Evolutionary conservation across 805 yeast species (phyloP).

Genomic region (Wickerhamiella sorbophila): DNA sequence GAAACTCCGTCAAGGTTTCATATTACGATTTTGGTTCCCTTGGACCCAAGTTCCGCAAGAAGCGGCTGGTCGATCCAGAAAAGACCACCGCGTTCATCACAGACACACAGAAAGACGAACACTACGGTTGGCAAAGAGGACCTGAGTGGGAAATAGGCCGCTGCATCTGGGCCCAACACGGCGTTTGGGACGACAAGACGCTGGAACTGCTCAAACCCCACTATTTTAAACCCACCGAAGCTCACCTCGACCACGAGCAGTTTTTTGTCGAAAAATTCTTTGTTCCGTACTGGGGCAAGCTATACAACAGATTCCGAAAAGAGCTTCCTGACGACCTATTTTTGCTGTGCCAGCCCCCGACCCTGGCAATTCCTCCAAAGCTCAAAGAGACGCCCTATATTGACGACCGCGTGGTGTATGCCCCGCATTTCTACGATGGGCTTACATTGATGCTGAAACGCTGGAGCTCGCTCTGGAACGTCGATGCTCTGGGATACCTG

Average conservation of each 20-base stretch:
- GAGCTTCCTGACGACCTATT: slow-evolving; percentile 31
- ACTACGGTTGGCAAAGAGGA: slow-evolving; percentile 56
- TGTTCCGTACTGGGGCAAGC: slow-evolving; percentile 40
- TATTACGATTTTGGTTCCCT: slow-evolving; percentile 51
- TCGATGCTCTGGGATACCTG: slow-evolving; percentile 74
- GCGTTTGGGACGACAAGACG: slow-evolving; percentile 42
- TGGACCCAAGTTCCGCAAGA: slow-evolving; percentile 58
- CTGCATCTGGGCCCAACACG: slow-evolving; percentile 68
- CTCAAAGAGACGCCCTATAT: slow-evolving; percentile 39
- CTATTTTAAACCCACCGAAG: slow-evolving; percentile 33
- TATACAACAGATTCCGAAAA: slow-evolving; percentile 35
- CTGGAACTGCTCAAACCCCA: slow-evolving; percentile 31
- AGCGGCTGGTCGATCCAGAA: slow-evolving; percentile 44
- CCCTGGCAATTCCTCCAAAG: slow-evolving; percentile 59
- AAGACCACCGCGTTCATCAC: slow-evolving; percentile 58
- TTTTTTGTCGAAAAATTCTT: slow-evolving; percentile 52
- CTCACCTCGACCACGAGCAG: slow-evolving; percentile 30
- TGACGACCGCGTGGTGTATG: slow-evolving; percentile 49
- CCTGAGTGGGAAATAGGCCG: slow-evolving; percentile 51
- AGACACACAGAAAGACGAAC: slow-evolving; percentile 33
- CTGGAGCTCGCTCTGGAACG: slow-evolving; percentile 71
- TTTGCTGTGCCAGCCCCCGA: slow-evolving; percentile 69
- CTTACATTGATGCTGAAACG: slow-evolving; percentile 76
- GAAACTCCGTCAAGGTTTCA: slow-evolving; percentile 51
- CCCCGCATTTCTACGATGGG: slow-evolving; percentile 89